Evolutionary conservation across 2,329 filamentous ascomycete species (phyloP), one percentile per base, ranked within the genome.

Genomic region (Beauveria caledonica): DNA sequence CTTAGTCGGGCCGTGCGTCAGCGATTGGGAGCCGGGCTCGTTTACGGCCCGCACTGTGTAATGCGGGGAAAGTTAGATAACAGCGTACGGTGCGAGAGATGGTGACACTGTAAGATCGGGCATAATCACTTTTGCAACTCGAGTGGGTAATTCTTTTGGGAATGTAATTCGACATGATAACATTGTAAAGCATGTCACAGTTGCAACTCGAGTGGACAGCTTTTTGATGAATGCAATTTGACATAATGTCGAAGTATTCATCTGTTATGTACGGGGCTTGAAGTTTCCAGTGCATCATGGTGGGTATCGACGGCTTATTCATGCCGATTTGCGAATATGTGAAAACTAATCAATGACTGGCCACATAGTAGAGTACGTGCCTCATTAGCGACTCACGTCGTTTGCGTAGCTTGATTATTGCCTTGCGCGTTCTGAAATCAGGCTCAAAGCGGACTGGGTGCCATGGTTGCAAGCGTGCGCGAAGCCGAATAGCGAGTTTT

Each of bases 1-100:
- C 25, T 57, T 62, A 62, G 57, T 62, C 61, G 61, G 61, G 57
- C 57, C 57, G 57, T 48, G 50, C 29, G 11, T 42, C 15, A 42
- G 36, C 23, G 21, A 25, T 58, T 27, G 29, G 15, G 36, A 55
- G 51, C 57, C 3, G 23, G 39, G 33, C 15, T 50, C 25, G 51
- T 51, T 49, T 50, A 23, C 60, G 49, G 39, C n/a, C 39, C 49
- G 49, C 60, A 62, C 60, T 62, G 60, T 62, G 53, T 46, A 29
- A 17, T 11, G 8, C 9, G 17, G 19, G 19, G 5, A 42, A 40
- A 21, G 3, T 17, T 6, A 36, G 17, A n/a, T 42, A n/a, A 15
- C 3, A 8, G 48, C 17, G 8, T 44, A 61, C 51, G 58, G 60
- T 61, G 60, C 40, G 52, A n/a, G 3, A 19, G 4, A 19, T 1